Conservation (phyloP, 2,329 filamentous ascomycete genomes). For the Monilinia fructigena region DNA sequence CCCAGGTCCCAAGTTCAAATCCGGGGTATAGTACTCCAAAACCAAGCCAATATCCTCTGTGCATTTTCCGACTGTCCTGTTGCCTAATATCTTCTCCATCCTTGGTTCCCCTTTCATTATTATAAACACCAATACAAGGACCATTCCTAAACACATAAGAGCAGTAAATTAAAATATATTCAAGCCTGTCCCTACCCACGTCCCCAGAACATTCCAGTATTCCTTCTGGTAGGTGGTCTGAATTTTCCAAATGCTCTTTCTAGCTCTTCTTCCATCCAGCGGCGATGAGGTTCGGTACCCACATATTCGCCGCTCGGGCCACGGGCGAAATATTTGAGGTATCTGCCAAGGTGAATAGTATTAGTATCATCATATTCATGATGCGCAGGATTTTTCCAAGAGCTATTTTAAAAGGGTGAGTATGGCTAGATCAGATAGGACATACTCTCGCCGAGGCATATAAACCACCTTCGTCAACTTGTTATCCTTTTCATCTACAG, state of each 20-base stretch:
- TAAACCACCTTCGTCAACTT: conserved; percentile 36
- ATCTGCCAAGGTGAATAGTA: conserved; percentile 15
- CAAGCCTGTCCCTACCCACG: neutral
- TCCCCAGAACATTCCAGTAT: conserved; percentile 18
- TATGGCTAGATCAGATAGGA: neutral
- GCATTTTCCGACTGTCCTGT: neutral
- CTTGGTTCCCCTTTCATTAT: neutral
- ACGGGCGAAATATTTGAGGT: conserved; percentile 37
- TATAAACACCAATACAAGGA: neutral
- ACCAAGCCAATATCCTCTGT: neutral
- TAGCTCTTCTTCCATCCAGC: conserved; percentile 39
- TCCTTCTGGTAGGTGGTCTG: conserved; percentile 28
- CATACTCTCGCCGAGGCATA: conserved; percentile 37
- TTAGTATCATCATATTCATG: neutral
- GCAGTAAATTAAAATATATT: neutral
- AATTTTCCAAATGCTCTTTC: conserved; percentile 35
- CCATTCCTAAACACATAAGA: neutral
- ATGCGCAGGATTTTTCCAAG: too few relatives aligned
- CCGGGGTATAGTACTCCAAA: conserved; percentile 10
- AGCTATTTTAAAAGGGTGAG: neutral
- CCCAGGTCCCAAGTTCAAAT: conserved; percentile 3
- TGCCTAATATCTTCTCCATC: neutral
- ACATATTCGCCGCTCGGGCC: conserved; percentile 36
- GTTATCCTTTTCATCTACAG: conserved; percentile 13
- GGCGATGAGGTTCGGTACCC: conserved; percentile 35